These are phyloP conservation scores for Linum trigynum DNA, from an alignment of 345 rosid species.

Conservation along the genomic window DNA sequence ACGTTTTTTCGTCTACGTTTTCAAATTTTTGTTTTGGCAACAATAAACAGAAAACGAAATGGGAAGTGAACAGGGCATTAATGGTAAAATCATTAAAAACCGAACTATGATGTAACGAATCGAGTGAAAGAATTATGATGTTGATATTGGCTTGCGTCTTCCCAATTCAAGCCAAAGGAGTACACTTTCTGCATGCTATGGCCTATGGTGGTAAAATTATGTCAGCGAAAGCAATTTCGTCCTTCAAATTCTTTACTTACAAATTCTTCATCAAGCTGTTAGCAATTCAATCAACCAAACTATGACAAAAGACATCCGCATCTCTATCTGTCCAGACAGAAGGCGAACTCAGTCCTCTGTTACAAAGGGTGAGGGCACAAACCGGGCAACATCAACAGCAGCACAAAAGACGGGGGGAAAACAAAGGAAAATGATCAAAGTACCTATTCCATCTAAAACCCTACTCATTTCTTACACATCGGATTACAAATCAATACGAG, in stretches of 20 bases:
- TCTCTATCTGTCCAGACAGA: slow-evolving; percentile 14
- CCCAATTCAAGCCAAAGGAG: neutral
- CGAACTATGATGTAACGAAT: too few relatives aligned
- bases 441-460: slow-evolving; percentile 29
- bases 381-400: slow-evolving; percentile 26
- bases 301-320: slow-evolving; percentile 11
- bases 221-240: slow-evolving; percentile 11
- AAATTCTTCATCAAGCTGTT: slow-evolving; percentile 34
- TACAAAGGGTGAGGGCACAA: slow-evolving; percentile 31
- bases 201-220: neutral
- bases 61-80: too few relatives aligned
- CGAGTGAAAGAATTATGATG: too few relatives aligned
- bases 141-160: too few relatives aligned
- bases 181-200: neutral
- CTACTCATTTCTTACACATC: slow-evolving; percentile 32
- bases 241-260: slow-evolving; percentile 33
- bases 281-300: slow-evolving; percentile 37
- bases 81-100: too few relatives aligned
- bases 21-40: too few relatives aligned
- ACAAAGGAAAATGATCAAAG: slow-evolving; percentile 12
- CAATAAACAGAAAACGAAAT: too few relatives aligned
- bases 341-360: slow-evolving; percentile 19
- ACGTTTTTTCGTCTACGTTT: too few relatives aligned
- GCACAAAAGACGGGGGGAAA: neutral
- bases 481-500: slow-evolving; percentile 26